Base-by-base conservation (phyloP, 441 rosid species). In the Bruguiera hainesii region DNA sequence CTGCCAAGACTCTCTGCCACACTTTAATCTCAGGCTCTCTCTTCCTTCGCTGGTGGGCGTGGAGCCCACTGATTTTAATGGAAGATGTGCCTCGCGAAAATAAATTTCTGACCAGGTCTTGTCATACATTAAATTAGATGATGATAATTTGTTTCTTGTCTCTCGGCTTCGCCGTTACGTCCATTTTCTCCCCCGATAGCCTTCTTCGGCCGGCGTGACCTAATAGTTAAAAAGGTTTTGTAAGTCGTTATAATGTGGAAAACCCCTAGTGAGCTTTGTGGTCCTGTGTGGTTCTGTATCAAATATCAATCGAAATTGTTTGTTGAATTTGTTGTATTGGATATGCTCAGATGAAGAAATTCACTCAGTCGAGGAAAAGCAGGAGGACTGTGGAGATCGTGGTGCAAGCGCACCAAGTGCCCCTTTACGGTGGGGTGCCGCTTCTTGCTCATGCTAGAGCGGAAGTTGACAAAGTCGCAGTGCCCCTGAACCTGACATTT, bases 351-450 rank as follows among this genome's bases (percentile, higher is more conserved):
- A 91, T 93, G 96, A 55, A 82, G 76, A 85, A 87, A 84, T 93
- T 93, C 70, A 76, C 86, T 53, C 85, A 87, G n/a, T 70, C 84
- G 2, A 75, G 91, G 83, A 78, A 84, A 77, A 81, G 80, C 56
- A 74, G 71, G 73, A 64, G 72, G 77, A 79, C 19, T 0, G 62
- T 86, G 52, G 73, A 56, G 56, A 80, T 84, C 0, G 82, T 87
- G 71, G 96, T 91, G 78, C 66, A 71, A 8, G 91, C 89, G 51
- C 63, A 82, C 65, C 97, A 91, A 76, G 83, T 91, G 71, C 96
- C 97, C 0, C 70, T 93, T 11, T 91, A 93, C 57, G 98, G 98
- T 0, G 90, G 95, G 57, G 63, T 93, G 53, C 78, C 91, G 0
- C 71, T 72, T 55, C 83, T 84, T 42, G 67, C 77, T 21, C 67